A percentile compares a stretch with the other conserved stretches of the same genome.
phyloP scores from a whole-genome alignment of 2,329 filamentous ascomycete species.

The Fusarium sp. region DNA sequence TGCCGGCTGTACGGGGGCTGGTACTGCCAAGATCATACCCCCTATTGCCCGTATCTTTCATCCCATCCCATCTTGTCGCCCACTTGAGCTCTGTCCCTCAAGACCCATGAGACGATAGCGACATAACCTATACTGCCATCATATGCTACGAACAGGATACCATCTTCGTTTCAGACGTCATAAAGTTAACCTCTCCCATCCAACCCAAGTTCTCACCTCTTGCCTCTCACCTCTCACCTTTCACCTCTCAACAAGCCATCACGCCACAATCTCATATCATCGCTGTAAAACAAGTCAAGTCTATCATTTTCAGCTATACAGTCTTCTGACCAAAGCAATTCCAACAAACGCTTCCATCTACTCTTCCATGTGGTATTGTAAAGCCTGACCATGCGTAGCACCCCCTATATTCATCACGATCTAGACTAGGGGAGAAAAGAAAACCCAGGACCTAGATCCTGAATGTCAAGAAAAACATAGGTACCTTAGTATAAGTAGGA shows the following conservation, averaged over 20 bases:
- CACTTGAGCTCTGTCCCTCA: background rate
- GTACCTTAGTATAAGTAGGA: background rate
- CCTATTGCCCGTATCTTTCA: background rate
- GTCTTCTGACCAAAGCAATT: background rate
- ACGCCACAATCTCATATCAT: background rate
- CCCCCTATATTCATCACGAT: background rate
- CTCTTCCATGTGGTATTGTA: background rate
- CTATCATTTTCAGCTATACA: slow-evolving; percentile 17
- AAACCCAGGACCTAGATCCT: too few relatives aligned
- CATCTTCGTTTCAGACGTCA: background rate
- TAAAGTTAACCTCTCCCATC: background rate
- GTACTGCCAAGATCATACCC: background rate
- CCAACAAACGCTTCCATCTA: background rate
- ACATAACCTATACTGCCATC: background rate
- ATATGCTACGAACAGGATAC: background rate
- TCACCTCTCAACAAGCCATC: background rate
- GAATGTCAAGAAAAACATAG: too few relatives aligned
- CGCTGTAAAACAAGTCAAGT: background rate
- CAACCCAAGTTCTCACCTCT: background rate
- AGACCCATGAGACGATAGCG: background rate
- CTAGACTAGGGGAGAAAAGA: background rate
- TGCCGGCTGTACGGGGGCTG: background rate
- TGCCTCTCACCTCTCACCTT: too few relatives aligned
- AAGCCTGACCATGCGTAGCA: background rate
- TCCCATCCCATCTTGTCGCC: background rate